A percentile compares a stretch with the other conserved stretches of the same genome.
Conservation (phyloP, 1,139 yeast genomes). For the Debaryomyces fabryi region DNA sequence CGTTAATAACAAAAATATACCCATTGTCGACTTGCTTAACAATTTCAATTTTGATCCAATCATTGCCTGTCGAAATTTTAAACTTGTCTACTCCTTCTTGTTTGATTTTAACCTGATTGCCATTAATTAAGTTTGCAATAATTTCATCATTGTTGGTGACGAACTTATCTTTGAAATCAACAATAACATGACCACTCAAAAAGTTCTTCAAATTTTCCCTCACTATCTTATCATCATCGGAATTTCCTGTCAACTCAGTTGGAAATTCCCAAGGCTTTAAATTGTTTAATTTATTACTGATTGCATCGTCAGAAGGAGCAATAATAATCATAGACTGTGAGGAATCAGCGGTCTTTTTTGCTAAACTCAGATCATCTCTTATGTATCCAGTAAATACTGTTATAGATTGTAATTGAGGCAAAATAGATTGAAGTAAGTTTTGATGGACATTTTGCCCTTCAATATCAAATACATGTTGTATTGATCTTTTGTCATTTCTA, state of each 20-base stretch:
- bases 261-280: slow-evolving; percentile 78
- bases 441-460: slow-evolving; percentile 9
- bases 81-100: slow-evolving; percentile 41
- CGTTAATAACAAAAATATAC: slow-evolving; percentile 53
- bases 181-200: slow-evolving; percentile 55
- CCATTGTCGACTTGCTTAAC: slow-evolving; percentile 61
- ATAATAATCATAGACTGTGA: slow-evolving; percentile 49
- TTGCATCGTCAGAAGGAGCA: slow-evolving; percentile 63
- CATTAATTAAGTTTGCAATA: slow-evolving; percentile 38
- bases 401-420: slow-evolving; percentile 47
- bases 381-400: slow-evolving; percentile 59
- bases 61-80: slow-evolving; percentile 34
- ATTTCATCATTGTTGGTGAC: slow-evolving; percentile 22
- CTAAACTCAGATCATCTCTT: slow-evolving; percentile 52
- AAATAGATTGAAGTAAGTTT: slow-evolving; percentile 33
- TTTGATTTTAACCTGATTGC: slow-evolving; percentile 45
- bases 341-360: slow-evolving; percentile 41
- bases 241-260: slow-evolving; percentile 32
- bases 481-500: slow-evolving; percentile 11
- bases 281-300: slow-evolving; percentile 34
- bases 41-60: slow-evolving; percentile 40
- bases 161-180: slow-evolving; percentile 25
- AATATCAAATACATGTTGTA: slow-evolving; percentile 12
- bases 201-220: slow-evolving; percentile 52
- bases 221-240: slow-evolving; percentile 46